A percentile compares a stretch with the other conserved stretches of the same genome.
Conservation (phyloP, 1,284 basidiomycete genomes). For the Phaffia rhodozyma region DNA sequence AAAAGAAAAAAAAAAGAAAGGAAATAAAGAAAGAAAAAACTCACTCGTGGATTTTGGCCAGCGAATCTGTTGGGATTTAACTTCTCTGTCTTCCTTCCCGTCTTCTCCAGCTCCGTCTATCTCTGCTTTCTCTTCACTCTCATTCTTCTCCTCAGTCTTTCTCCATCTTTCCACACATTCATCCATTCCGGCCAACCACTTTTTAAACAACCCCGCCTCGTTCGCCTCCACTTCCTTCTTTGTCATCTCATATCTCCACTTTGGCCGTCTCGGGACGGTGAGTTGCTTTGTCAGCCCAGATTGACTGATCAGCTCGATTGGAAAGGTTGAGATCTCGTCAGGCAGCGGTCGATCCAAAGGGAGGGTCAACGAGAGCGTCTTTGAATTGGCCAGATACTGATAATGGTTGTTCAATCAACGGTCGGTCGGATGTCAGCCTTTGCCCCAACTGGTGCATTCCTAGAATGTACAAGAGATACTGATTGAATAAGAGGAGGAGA, state of each 20-base stretch:
- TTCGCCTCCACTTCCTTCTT: constrained; percentile 78
- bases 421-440: background rate
- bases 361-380: constrained; percentile 5
- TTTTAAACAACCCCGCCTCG: constrained; percentile 62
- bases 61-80: constrained; percentile 29
- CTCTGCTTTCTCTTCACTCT: background rate
- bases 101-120: constrained; percentile 7
- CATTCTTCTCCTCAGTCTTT: background rate
- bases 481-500: too few relatives aligned
- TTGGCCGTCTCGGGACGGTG: constrained; percentile 51
- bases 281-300: constrained; percentile 26
- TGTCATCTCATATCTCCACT: constrained; percentile 68
- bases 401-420: background rate
- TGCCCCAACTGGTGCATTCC: background rate
- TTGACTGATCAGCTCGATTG: constrained; percentile 25
- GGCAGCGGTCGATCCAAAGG: constrained; percentile 51
- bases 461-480: too few relatives aligned
- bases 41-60: constrained; percentile 13
- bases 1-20: constrained; percentile 18
- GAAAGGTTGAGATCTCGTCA: constrained; percentile 39
- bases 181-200: constrained; percentile 59
- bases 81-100: constrained; percentile 19
- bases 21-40: constrained; percentile 16
- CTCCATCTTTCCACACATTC: constrained; percentile 47
- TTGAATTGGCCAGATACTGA: constrained; percentile 30